phyloP scores from a whole-genome alignment of 2,329 filamentous ascomycete genomes.

The Colletotrichum filicis region DNA sequence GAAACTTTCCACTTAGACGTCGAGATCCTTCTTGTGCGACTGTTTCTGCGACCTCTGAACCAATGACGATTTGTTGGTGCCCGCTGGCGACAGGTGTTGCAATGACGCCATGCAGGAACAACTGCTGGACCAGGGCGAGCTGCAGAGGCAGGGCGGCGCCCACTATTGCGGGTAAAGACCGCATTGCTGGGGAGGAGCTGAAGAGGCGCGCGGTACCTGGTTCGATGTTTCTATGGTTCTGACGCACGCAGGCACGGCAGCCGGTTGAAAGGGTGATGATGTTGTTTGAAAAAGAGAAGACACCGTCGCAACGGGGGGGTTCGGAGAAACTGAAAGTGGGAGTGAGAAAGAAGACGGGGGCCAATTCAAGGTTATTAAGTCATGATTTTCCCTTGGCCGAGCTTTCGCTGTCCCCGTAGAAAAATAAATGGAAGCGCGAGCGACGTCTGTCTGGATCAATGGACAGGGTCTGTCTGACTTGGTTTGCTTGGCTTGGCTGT shows the following conservation, averaged over 20 bases:
- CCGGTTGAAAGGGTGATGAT: too few relatives aligned
- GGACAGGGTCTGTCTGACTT: conserved; percentile 14
- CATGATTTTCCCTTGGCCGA: conserved; percentile 21
- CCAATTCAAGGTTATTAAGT: conserved; percentile 32
- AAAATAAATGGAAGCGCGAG: conserved; percentile 23
- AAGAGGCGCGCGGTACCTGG: neutral
- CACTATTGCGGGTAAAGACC: conserved; percentile 35
- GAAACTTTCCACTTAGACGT: conserved; percentile 75
- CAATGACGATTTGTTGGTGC: conserved; percentile 31
- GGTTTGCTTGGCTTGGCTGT: conserved; percentile 8
- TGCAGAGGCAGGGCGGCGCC: conserved; percentile 31
- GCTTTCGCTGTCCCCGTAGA: conserved; percentile 22
- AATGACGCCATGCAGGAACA: conserved; percentile 34
- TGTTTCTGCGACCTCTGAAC: conserved; percentile 38
- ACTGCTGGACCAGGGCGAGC: conserved; percentile 29
- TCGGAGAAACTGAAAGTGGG: neutral
- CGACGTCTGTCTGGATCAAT: conserved; percentile 9
- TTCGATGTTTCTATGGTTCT: conserved; percentile 6
- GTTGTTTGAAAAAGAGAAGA: neutral
- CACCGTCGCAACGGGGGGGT: neutral
- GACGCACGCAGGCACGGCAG: conserved; percentile 16
- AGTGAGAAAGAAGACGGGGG: neutral
- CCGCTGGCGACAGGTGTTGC: conserved; percentile 32
- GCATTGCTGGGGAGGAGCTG: conserved; percentile 27
- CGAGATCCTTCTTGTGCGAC: conserved; percentile 50